Base-by-base conservation (phyloP, 768 basidiomycete genomes). In the Myochromella boudieri region DNA sequence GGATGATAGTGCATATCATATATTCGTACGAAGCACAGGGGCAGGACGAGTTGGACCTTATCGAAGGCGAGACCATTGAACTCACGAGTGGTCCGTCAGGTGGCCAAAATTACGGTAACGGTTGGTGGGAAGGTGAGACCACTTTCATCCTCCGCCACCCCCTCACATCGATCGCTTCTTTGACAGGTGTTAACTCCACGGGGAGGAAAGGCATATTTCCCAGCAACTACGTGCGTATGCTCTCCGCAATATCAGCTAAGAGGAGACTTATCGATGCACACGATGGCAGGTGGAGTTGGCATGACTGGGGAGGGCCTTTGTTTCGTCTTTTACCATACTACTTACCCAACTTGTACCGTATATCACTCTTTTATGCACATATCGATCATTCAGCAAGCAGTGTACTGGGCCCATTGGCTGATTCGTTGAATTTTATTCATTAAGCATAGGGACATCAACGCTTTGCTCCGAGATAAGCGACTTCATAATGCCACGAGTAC, bases 61-160 rank as follows among this genome's bases (percentile, higher is more conserved):
- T 62, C 34, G 85, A 80, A 57, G 86, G 85, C 4, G 78, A 82
- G 51, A 54, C 74, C 31, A 66, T 91, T 40, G 78, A 84, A 55
- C 71, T 92, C 50, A 79, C 85, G n/a, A 71, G 67, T 22, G 84
- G 81, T 1, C 70, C 76, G 17, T 63, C 68, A 15, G 84, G 81
- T 17, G 86, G 87, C 14, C 75, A 78, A 60, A 70, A 80, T 56
- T 86, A 84, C 59, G 85, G 77, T 22, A 81, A 87, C 44, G 89
- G 87, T 22, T 92, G 90, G 90, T 91, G 85, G 84, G 88, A 91
- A 82, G 90, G 89, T 83, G 58, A 56, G 70, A 58, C 12, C n/a
- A 27, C 24, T 37, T 38, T 43, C 6, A n/a, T 20, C 28, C 40
- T 44, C 52, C 41, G 53, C 46, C 50, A 24, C 46, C 49, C 53